These are phyloP conservation scores for Penicillium psychrosexuale DNA, from an alignment of 2,329 filamentous ascomycete genomes.

Conservation along the genomic window DNA sequence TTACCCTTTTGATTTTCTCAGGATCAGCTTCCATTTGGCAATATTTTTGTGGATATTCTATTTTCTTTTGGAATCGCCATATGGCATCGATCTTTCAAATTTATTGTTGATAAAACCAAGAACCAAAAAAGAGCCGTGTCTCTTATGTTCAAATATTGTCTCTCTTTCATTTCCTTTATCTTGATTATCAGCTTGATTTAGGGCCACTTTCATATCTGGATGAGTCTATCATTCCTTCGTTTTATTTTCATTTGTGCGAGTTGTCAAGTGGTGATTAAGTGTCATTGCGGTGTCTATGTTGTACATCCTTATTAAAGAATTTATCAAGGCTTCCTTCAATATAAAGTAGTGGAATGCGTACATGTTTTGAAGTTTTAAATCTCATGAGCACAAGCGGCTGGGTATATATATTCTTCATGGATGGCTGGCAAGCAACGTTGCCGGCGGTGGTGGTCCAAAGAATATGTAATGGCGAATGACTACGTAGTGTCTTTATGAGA, in stretches of 20 bases:
- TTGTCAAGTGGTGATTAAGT: too few relatives aligned
- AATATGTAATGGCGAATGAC: too few relatives aligned
- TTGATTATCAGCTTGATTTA: neutral
- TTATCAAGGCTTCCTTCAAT: neutral
- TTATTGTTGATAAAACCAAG: neutral
- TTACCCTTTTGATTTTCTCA: neutral
- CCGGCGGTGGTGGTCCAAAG: neutral
- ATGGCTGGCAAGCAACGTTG: too few relatives aligned
- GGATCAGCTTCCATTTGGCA: neutral
- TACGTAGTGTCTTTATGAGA: too few relatives aligned
- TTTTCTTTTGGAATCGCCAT: neutral
- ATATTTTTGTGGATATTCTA: too few relatives aligned
- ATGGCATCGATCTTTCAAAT: neutral
- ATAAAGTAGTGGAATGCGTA: neutral
- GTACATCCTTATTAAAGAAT: neutral
- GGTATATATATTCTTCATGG: neutral
- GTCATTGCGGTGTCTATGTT: too few relatives aligned
- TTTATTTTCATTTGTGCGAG: neutral
- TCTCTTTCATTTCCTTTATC: neutral
- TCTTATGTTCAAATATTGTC: neutral
- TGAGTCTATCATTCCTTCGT: neutral
- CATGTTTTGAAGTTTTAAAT: neutral
- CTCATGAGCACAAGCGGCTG: neutral
- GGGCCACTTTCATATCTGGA: neutral
- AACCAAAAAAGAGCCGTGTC: neutral